A percentile compares a stretch with the other conserved stretches of the same genome.
These are phyloP conservation scores for Suhomyces terraborum DNA, from an alignment of 1,139 yeast species.

Conservation along the genomic window DNA sequence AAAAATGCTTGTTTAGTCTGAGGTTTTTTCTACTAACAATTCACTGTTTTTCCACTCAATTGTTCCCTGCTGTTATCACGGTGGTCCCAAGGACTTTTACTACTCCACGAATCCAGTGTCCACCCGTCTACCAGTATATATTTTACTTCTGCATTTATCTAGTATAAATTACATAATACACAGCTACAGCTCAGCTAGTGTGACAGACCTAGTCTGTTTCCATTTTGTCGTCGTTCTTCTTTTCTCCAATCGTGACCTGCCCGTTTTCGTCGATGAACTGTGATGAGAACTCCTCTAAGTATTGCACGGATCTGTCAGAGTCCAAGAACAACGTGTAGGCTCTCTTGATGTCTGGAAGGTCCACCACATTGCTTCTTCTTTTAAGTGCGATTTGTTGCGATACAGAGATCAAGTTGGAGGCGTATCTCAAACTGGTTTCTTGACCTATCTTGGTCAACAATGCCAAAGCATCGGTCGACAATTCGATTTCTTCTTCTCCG, in stretches of 20 bases:
- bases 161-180: slow-evolving; percentile 9
- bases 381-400: slow-evolving; percentile 82
- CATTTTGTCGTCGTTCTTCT: slow-evolving; percentile 44
- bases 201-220: slow-evolving; percentile 39
- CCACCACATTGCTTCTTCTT: slow-evolving; percentile 72
- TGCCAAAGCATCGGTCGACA: slow-evolving; percentile 80
- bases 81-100: too few relatives aligned
- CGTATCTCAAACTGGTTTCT: slow-evolving; percentile 91
- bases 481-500: slow-evolving; percentile 94
- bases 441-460: slow-evolving; percentile 88
- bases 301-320: slow-evolving; percentile 82
- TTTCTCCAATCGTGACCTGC: slow-evolving; percentile 53
- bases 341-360: slow-evolving; percentile 82
- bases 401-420: slow-evolving; percentile 87
- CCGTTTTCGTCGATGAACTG: slow-evolving; percentile 78
- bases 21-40: too few relatives aligned
- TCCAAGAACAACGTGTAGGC: slow-evolving; percentile 87
- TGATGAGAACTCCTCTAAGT: slow-evolving; percentile 64
- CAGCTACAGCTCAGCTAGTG: slow-evolving; percentile 1
- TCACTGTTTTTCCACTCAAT: too few relatives aligned
- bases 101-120: too few relatives aligned
- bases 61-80: too few relatives aligned
- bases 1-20: too few relatives aligned
- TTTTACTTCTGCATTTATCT: slow-evolving; percentile 9
- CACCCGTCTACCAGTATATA: slow-evolving; percentile 1